Evolutionary conservation across 169 alveolate species (phyloP).

Genomic region (Cryptosporidium andersoni): DNA sequence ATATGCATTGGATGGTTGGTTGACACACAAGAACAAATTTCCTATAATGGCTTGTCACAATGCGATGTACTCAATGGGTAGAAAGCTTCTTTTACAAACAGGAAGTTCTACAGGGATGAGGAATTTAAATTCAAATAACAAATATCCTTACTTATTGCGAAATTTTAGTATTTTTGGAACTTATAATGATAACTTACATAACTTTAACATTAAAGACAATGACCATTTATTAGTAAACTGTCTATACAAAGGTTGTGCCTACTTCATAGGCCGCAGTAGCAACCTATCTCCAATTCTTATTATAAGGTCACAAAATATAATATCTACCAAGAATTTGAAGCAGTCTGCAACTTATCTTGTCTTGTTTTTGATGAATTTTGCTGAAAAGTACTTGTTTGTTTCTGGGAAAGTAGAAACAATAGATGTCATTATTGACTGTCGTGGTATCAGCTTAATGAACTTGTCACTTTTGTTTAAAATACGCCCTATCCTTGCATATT

Average conservation of each 20-base stretch:
- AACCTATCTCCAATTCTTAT: constrained; percentile 26
- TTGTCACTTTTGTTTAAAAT: constrained; percentile 35
- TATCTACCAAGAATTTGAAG: constrained; percentile 45
- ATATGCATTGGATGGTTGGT: constrained; percentile 64
- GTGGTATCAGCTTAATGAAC: constrained; percentile 20
- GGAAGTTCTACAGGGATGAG: neutral
- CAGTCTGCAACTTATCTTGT: constrained; percentile 37
- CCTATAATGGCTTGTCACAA: constrained; percentile 50
- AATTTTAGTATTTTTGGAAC: constrained; percentile 20
- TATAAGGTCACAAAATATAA: constrained; percentile 17
- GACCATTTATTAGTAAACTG: constrained; percentile 29
- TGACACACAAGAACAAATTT: constrained; percentile 38
- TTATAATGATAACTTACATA: constrained; percentile 24
- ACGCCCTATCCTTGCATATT: constrained; percentile 26
- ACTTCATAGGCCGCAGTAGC: constrained; percentile 54
- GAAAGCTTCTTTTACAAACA: constrained; percentile 8
- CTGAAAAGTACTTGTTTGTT: constrained; percentile 46
- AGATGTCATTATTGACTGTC: constrained; percentile 46
- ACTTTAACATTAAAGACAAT: constrained; percentile 35
- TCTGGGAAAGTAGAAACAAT: constrained; percentile 53
- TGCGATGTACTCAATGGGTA: constrained; percentile 58
- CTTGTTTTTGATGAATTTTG: constrained; percentile 56
- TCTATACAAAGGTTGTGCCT: constrained; percentile 56
- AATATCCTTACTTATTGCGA: constrained; percentile 32
- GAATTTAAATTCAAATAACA: neutral